Evolutionary conservation across 768 basidiomycete genomes (phyloP).

Genomic region (Psilocybe sp.): DNA sequence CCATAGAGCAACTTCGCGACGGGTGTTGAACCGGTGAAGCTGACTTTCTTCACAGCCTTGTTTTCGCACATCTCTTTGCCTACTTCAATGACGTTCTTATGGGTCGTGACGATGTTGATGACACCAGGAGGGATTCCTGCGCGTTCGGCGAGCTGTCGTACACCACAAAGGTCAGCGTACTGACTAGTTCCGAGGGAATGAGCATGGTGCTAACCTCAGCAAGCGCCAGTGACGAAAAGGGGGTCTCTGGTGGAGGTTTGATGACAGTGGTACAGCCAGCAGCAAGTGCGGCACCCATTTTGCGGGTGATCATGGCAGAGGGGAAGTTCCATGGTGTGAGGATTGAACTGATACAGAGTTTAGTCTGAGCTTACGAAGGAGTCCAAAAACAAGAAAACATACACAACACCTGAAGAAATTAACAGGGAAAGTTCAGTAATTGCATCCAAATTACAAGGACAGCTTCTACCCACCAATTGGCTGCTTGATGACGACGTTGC

Average conservation of each 20-base stretch:
- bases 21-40: constrained; percentile 86
- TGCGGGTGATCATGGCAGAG: constrained; percentile 92
- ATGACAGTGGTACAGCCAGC: constrained; percentile 96
- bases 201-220: constrained; percentile 62
- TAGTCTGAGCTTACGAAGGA: constrained; percentile 1
- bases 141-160: constrained; percentile 64
- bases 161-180: neutral
- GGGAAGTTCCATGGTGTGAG: constrained; percentile 94
- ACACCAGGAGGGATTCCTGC: constrained; percentile 97
- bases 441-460: neutral
- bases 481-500: constrained; percentile 92
- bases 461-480: constrained; percentile 61
- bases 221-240: constrained; percentile 88
- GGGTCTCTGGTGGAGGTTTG: constrained; percentile 94
- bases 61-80: constrained; percentile 94
- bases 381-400: constrained; percentile 12
- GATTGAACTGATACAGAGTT: constrained; percentile 52
- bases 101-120: constrained; percentile 90
- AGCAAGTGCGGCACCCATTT: constrained; percentile 84
- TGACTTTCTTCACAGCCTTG: constrained; percentile 80
- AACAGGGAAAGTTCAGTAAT: neutral
- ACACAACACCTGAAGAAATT: constrained; percentile 35
- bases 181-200: neutral
- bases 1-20: constrained; percentile 76
- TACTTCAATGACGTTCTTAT: constrained; percentile 80